These are phyloP conservation scores for Didymella exigua DNA, from an alignment of 2,329 filamentous ascomycete genomes.

Conservation along the genomic window DNA sequence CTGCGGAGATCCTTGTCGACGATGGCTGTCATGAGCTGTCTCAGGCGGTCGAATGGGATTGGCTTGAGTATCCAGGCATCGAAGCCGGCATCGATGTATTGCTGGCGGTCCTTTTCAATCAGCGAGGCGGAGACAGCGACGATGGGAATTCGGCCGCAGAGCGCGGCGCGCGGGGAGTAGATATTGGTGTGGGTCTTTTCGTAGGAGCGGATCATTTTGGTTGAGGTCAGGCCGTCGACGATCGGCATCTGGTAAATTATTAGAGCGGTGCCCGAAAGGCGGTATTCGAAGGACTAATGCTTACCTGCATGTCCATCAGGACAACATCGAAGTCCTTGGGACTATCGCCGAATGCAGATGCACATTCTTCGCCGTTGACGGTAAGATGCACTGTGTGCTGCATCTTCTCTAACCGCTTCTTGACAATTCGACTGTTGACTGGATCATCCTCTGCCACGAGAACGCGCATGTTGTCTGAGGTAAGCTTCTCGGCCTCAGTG, in stretches of 20 bases:
- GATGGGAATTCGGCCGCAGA: constrained; percentile 74
- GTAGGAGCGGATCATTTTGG: constrained; percentile 79
- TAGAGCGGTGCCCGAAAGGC: background rate
- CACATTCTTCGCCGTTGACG: constrained; percentile 84
- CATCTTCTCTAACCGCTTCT: constrained; percentile 77
- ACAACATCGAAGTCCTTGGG: constrained; percentile 73
- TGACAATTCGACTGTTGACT: constrained; percentile 81
- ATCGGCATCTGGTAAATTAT: constrained; percentile 76
- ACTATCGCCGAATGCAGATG: constrained; percentile 69
- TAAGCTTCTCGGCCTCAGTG: constrained; percentile 19
- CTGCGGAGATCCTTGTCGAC: constrained; percentile 63
- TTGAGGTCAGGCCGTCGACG: constrained; percentile 80
- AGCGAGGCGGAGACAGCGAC: constrained; percentile 88
- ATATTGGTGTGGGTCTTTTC: constrained; percentile 63
- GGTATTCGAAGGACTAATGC: constrained; percentile 26
- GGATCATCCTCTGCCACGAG: constrained; percentile 88
- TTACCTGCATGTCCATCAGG: constrained; percentile 91
- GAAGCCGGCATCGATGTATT: constrained; percentile 78
- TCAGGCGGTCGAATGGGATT: constrained; percentile 78
- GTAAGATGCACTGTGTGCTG: constrained; percentile 75
- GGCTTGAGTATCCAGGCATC: constrained; percentile 92
- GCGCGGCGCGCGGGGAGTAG: constrained; percentile 63
- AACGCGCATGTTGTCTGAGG: constrained; percentile 63
- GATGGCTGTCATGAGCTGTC: constrained; percentile 72
- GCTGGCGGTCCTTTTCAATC: constrained; percentile 69